Conservation (phyloP, 305 asterid species). For the Withania somnifera region DNA sequence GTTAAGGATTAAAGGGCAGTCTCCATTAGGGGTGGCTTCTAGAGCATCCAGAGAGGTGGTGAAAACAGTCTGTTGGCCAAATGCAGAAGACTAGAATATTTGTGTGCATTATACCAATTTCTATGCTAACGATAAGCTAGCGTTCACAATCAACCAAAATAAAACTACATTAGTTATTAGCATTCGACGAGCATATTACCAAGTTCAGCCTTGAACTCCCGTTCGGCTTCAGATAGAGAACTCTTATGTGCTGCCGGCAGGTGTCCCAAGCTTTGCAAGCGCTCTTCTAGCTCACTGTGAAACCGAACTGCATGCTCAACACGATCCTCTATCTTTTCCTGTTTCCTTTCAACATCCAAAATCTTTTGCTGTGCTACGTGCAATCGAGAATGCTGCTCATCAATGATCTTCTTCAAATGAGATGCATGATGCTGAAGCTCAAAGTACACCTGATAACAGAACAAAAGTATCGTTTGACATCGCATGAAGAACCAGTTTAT, state of each 20-base stretch:
- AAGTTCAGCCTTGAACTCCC: conserved; percentile 73
- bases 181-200: background rate
- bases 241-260: conserved; percentile 55
- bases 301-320: conserved; percentile 35
- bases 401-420: conserved; percentile 56
- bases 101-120: background rate
- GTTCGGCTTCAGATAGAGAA: conserved; percentile 81
- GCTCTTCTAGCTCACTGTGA: conserved; percentile 50
- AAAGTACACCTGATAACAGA: conserved; percentile 54
- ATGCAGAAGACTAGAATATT: background rate
- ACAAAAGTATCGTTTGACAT: background rate
- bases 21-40: background rate
- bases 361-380: conserved; percentile 43
- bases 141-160: background rate
- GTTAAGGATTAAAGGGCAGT: background rate
- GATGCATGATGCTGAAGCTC: conserved; percentile 92
- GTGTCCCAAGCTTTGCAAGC: conserved; percentile 49
- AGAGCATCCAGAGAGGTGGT: background rate
- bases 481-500: background rate
- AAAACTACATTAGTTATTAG: background rate
- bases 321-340: conserved; percentile 46
- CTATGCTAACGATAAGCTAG: background rate
- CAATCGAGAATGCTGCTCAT: conserved; percentile 52
- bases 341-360: conserved; percentile 45
- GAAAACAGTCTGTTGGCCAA: background rate